Evolutionary conservation across 2,329 filamentous ascomycete species (phyloP).

Genomic region (Juglanconis oblonga): DNA sequence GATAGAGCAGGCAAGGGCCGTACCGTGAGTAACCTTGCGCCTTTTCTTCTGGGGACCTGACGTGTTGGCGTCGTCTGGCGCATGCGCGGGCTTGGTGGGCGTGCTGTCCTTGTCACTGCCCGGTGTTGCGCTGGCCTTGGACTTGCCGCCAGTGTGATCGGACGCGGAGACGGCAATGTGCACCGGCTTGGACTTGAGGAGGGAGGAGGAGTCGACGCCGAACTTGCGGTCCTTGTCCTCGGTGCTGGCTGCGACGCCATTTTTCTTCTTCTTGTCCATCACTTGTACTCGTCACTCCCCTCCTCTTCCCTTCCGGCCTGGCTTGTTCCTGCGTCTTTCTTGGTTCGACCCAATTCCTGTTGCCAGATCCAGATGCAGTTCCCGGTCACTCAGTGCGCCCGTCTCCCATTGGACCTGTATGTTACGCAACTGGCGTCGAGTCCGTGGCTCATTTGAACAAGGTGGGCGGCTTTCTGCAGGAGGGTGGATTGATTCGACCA

Average conservation of each 20-base stretch:
- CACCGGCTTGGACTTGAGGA: conserved; percentile 28
- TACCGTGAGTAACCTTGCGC: conserved; percentile 88
- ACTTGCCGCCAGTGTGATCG: conserved; percentile 9
- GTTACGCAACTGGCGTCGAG: conserved; percentile 43
- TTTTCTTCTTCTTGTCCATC: conserved; percentile 30
- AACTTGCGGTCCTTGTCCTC: conserved; percentile 38
- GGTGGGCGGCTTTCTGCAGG: conserved; percentile 40
- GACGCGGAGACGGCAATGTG: neutral
- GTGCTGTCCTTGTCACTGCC: conserved; percentile 15
- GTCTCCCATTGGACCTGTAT: conserved; percentile 41
- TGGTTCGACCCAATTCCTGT: conserved; percentile 23
- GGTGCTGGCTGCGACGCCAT: conserved; percentile 30
- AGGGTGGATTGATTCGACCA: conserved; percentile 28
- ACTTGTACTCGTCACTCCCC: conserved; percentile 19
- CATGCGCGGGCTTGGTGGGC: conserved; percentile 23
- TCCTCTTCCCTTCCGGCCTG: conserved; percentile 13
- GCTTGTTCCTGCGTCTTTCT: neutral
- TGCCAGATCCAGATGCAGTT: conserved; percentile 23
- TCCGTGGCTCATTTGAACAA: conserved; percentile 39
- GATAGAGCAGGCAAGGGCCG: conserved; percentile 30
- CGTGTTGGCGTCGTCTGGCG: conserved; percentile 43
- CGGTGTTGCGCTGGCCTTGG: conserved; percentile 15
- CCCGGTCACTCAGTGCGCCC: conserved; percentile 34
- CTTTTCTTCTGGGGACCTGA: conserved; percentile 64
- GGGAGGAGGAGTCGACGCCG: conserved; percentile 31